A percentile compares a stretch with the other conserved stretches of the same genome.
phyloP scores from a whole-genome alignment of 1,284 basidiomycete species.

The Veloporphyrellus conicus region DNA sequence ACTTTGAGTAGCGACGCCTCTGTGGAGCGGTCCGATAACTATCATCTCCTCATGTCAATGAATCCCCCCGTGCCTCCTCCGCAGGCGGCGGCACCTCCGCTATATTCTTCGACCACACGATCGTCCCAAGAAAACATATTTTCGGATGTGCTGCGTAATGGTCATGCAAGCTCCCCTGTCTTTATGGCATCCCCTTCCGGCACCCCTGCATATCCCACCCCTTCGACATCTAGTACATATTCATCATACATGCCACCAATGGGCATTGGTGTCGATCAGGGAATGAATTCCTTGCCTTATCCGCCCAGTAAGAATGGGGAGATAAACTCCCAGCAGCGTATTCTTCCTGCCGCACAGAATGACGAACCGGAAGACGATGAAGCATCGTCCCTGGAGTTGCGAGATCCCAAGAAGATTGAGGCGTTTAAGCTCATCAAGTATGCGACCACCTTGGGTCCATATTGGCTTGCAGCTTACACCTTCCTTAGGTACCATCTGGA shows the following conservation, averaged over 20 bases:
- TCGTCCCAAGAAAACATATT: constrained; percentile 52
- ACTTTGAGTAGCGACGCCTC: constrained; percentile 37
- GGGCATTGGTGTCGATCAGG: constrained; percentile 52
- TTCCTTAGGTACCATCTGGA: constrained; percentile 73
- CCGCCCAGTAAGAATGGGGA: constrained; percentile 25
- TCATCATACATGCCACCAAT: constrained; percentile 55
- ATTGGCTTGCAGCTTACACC: constrained; percentile 1
- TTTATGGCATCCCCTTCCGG: constrained; percentile 49
- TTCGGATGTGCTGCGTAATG: constrained; percentile 55
- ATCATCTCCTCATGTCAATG: constrained; percentile 55
- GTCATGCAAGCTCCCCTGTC: constrained; percentile 55
- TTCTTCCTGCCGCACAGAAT: constrained; percentile 24
- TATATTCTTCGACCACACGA: constrained; percentile 33
- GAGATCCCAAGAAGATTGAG: constrained; percentile 66
- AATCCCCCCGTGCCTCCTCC: constrained; percentile 37
- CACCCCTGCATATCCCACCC: constrained; percentile 28
- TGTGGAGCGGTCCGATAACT: constrained; percentile 43
- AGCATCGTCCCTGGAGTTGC: constrained; percentile 25
- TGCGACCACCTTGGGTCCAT: constrained; percentile 20
- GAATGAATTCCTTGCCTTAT: constrained; percentile 46
- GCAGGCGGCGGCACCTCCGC: constrained; percentile 34
- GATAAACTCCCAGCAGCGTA: constrained; percentile 22
- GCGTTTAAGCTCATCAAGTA: constrained; percentile 80
- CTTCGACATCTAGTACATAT: constrained; percentile 41
- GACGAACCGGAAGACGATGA: constrained; percentile 28